phyloP scores from a whole-genome alignment of 2,329 filamentous ascomycete genomes.

The Penicillium psychrosexuale region DNA sequence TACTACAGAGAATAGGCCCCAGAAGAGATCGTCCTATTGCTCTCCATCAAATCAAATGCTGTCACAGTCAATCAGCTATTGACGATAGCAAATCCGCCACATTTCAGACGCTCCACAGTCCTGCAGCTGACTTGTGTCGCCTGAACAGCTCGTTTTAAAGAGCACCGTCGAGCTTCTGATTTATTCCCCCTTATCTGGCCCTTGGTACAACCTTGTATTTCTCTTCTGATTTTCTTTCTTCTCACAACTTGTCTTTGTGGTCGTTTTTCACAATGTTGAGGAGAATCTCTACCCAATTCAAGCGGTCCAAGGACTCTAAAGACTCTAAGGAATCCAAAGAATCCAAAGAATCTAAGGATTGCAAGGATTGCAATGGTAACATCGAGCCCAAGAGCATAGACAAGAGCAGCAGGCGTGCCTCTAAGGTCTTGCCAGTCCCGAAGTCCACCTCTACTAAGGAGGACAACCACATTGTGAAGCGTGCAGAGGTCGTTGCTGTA shows the following conservation, averaged over 20 bases:
- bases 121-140: constrained; percentile 21
- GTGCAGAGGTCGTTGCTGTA: constrained; percentile 39
- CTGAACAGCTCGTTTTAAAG: constrained; percentile 24
- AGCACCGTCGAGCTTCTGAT: constrained; percentile 11
- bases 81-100: constrained; percentile 28
- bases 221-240: background rate
- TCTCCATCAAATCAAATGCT: constrained; percentile 17
- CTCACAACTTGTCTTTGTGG: constrained; percentile 6
- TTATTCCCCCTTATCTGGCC: constrained; percentile 16
- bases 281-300: constrained; percentile 41
- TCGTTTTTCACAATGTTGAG: constrained; percentile 37
- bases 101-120: constrained; percentile 21
- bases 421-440: constrained; percentile 27
- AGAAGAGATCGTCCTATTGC: constrained; percentile 19
- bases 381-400: constrained; percentile 29
- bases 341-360: constrained; percentile 32
- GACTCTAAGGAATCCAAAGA: constrained; percentile 26
- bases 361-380: too few species aligned
- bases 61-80: constrained; percentile 26
- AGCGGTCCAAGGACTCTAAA: constrained; percentile 30
- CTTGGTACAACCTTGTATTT: background rate
- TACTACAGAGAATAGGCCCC: constrained; percentile 5
- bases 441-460: constrained; percentile 28
- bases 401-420: constrained; percentile 32
- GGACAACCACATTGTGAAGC: constrained; percentile 31